A percentile compares a stretch with the other conserved stretches of the same genome.
Conservation (phyloP, 2,329 filamentous ascomycete species). For the Sporothrix schenckii region DNA sequence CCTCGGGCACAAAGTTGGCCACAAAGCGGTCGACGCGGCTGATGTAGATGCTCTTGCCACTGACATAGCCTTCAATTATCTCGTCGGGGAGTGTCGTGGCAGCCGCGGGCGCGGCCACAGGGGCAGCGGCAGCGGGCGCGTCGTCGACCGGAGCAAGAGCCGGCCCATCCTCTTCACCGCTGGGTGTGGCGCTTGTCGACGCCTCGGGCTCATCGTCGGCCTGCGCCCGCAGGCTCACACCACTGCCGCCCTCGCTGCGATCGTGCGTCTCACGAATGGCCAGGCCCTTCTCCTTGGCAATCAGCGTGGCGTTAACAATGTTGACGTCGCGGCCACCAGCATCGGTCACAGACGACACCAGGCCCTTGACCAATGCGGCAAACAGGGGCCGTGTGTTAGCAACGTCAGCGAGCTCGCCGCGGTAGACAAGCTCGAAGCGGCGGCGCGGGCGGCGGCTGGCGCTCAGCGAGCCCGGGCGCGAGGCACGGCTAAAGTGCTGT, state of each 20-base stretch:
- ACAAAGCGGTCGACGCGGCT: constrained; percentile 73
- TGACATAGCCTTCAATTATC: constrained; percentile 67
- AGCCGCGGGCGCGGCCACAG: neutral
- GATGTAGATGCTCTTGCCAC: constrained; percentile 67
- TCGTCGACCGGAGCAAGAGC: neutral
- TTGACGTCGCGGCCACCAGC: constrained; percentile 71
- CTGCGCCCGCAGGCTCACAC: constrained; percentile 66
- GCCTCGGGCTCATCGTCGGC: constrained; percentile 9
- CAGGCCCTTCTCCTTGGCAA: constrained; percentile 77
- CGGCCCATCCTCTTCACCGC: neutral
- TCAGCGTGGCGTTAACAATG: constrained; percentile 77
- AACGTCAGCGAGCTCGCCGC: constrained; percentile 71
- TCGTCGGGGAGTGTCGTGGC: constrained; percentile 42
- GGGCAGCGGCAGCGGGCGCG: neutral
- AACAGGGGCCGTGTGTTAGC: constrained; percentile 78
- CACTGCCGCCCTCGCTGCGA: constrained; percentile 50
- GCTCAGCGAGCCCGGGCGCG: constrained; percentile 36
- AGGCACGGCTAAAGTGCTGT: constrained; percentile 64
- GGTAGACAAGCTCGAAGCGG: constrained; percentile 75
- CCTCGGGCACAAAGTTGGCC: constrained; percentile 72
- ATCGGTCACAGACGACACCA: constrained; percentile 69
- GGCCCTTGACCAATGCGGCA: constrained; percentile 75
- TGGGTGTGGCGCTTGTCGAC: constrained; percentile 34
- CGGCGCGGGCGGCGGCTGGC: constrained; percentile 51
- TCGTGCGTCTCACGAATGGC: constrained; percentile 73